Evolutionary conservation across 2,329 filamentous ascomycete genomes (phyloP).

Genomic region (Aschersonia sp.): DNA sequence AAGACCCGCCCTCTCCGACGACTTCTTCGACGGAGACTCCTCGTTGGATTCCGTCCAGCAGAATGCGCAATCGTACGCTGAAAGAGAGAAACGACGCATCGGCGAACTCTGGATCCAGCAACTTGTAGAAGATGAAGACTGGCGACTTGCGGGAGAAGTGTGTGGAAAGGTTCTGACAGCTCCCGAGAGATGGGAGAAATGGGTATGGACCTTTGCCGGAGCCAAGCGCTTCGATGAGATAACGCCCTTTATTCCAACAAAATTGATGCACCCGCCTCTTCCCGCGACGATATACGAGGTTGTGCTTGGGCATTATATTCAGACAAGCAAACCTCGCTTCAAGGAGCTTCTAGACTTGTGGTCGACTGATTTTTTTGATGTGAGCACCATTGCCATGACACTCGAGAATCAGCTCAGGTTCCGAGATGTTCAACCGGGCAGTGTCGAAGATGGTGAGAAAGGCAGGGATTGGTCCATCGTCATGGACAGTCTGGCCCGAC

Average conservation of each 20-base stretch:
- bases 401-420: constrained; percentile 73
- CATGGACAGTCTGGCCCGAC: constrained; percentile 70
- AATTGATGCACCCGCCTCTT: constrained; percentile 64
- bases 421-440: constrained; percentile 60
- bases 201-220: constrained; percentile 84
- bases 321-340: constrained; percentile 60
- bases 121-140: constrained; percentile 59
- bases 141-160: constrained; percentile 63
- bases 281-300: constrained; percentile 77
- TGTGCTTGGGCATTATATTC: constrained; percentile 77
- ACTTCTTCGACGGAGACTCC: constrained; percentile 60
- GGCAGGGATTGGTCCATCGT: constrained; percentile 80
- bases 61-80: constrained; percentile 48
- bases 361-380: constrained; percentile 73
- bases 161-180: constrained; percentile 73
- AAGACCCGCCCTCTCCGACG: constrained; percentile 28
- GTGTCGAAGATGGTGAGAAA: constrained; percentile 55
- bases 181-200: constrained; percentile 80
- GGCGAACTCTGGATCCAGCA: constrained; percentile 91
- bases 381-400: constrained; percentile 58
- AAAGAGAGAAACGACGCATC: constrained; percentile 79
- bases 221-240: constrained; percentile 84
- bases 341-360: constrained; percentile 69
- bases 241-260: constrained; percentile 63
- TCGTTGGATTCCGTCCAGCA: constrained; percentile 42